Evolutionary conservation across 495 filamentous ascomycete species (phyloP), one percentile per base, ranked within the genome.

Genomic region (Xylaria telfairii): DNA sequence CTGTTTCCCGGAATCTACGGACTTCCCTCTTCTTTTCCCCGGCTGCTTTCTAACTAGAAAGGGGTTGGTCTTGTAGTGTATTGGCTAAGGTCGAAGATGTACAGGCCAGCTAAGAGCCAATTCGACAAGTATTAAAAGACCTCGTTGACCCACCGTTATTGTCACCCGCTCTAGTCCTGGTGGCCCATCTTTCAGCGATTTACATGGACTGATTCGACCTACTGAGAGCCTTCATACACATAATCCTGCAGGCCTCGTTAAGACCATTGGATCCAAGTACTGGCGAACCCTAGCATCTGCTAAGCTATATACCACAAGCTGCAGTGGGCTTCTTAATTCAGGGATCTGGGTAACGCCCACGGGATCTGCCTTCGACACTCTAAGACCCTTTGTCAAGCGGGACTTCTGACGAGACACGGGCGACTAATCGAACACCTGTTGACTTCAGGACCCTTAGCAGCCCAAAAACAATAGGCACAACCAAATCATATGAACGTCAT

Each of bases 41-140:
- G 63, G 42, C 64, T 68, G 47, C 68, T 68, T 65, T 51, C 72
- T 73, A 69, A 73, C 71, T 78, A 39, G 67, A 73, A 71, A 9
- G 26, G 44, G 57, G 26, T 49, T 63, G 67, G 41, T 63, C 57
- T 54, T 34, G 47, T 8, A 41, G 44, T 49, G 34, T 69, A 62
- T 32, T 63, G 21, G 57, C 41, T 47, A 21, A 41, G 57, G 59
- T 37, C 30, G 41, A 28, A 19, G 44, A 39, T 41, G 56, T 69
- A 41, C 32, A 69, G 67, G 24, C 46, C 67, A 53, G 57, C 44
- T 60, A 34, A 51, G 57, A 63, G 32, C 57, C 60, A 21, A 41
- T 59, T 64, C 30, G 68, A 70, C 61, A 41, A 62, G 67, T 69
- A 69, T 69, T 66, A 66, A 64, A 61, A 65, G 61, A 39, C 61